Conservation (phyloP, 208 protist genomes). For the Leptomonas seymouri region DNA sequence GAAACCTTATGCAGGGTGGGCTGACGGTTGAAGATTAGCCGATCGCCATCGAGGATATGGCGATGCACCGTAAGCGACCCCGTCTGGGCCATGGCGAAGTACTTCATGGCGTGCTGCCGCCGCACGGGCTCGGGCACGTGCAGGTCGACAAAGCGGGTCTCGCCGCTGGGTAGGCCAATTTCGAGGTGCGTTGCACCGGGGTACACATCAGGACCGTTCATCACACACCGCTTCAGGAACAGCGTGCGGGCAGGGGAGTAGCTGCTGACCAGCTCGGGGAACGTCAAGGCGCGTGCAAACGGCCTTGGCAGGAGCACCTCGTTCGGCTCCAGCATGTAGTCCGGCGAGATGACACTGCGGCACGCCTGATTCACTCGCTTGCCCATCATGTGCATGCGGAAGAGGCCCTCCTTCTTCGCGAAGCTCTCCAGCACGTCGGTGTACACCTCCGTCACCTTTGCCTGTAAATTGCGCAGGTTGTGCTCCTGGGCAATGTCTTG, state of each 20-base stretch:
- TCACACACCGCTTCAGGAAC: constrained; percentile 94
- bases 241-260: constrained; percentile 70
- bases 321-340: constrained; percentile 97
- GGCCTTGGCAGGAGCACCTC: constrained; percentile 94
- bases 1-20: constrained; percentile 99
- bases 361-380: constrained; percentile 99
- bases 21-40: constrained; percentile 99
- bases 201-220: constrained; percentile 98
- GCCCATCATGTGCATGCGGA: constrained; percentile 99
- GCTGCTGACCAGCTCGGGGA: constrained; percentile 93
- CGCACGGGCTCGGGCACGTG: constrained; percentile 69
- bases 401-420: constrained; percentile 99
- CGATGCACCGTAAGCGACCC: constrained; percentile 93
- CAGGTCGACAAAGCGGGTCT: constrained; percentile 83
- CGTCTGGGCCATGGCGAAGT: constrained; percentile 80
- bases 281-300: constrained; percentile 97
- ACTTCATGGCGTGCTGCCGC: constrained; percentile 77
- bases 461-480: constrained; percentile 87
- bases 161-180: constrained; percentile 66
- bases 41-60: constrained; percentile 98
- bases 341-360: constrained; percentile 99
- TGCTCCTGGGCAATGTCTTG: constrained; percentile 80
- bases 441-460: constrained; percentile 85
- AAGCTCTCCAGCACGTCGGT: constrained; percentile 86
- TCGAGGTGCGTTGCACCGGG: constrained; percentile 98